Base-by-base conservation (phyloP, 2,329 filamentous ascomycete species). In the Kalmusia sp. region DNA sequence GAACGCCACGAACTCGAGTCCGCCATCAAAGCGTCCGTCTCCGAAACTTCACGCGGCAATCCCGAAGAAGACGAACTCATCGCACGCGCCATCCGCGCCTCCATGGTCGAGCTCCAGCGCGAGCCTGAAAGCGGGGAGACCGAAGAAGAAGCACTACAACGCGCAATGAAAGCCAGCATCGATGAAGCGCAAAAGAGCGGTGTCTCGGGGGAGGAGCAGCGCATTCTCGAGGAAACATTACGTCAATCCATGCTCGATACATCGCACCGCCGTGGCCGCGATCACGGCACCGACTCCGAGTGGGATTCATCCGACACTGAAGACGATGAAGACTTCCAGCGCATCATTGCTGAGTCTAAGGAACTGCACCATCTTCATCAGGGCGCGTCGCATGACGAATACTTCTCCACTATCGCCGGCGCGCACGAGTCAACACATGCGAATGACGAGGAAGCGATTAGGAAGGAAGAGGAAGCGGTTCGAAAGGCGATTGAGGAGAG, bases 41-140 rank as follows among this genome's bases (percentile, higher is more conserved):
- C 79, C 6, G 83, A 89, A 66, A 92, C 89, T 0, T 92, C 89
- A 0, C 81, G 78, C 1, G 90, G 91, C 9, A 81, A 93, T 57
- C 68, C 80, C 0, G 80, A 85, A 17, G 89, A 95, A 70, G 91
- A 95, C 64, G 81, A 81, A 19, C 79, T 84, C 53, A 81, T 96
- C 41, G 91, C 92, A 67, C 80, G 84, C 17, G 90, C 90, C 1
- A 89, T 96, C 45, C 82, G 89, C 12, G 86, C 89, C 4, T 91
- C 88, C 57, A 80, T 95, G 14, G 77, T 76, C 12, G 86, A 90
- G 61, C 70, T 87, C 7, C 76, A 82, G 51, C 62, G 67, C 14
- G 64, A 62, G 4, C 64, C 67, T 6, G 63, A 74, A 15, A 69
- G 57, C 2, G 67, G 69, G n/a, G 70, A 75, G 40, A 74, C 78